phyloP scores from a whole-genome alignment of 176 grass and related monocot species.

The Eleusine indica region DNA sequence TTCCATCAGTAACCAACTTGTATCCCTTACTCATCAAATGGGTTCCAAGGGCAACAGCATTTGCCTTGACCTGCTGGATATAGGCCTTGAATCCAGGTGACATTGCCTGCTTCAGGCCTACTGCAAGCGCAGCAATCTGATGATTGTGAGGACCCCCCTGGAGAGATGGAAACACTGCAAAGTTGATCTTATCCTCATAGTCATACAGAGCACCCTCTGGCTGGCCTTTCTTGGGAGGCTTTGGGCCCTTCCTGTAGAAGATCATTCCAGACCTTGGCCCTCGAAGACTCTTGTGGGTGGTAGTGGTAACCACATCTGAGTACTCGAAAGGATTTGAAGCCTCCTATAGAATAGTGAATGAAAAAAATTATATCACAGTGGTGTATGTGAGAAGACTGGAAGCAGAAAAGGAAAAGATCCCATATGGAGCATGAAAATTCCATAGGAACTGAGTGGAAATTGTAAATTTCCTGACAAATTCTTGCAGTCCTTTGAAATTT shows the following conservation, averaged over 20 bases:
- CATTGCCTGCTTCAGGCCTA: conserved; percentile 76
- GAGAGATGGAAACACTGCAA: conserved; percentile 90
- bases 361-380: neutral
- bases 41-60: conserved; percentile 87
- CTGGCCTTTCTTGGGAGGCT: conserved; percentile 94
- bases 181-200: conserved; percentile 95
- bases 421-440: neutral
- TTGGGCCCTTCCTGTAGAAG: conserved; percentile 96
- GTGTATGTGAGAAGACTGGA: too few species aligned
- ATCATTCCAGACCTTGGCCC: conserved; percentile 98
- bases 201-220: conserved; percentile 86
- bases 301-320: conserved; percentile 94
- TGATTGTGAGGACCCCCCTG: conserved; percentile 99
- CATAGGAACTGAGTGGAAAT: neutral
- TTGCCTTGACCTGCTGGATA: conserved; percentile 88
- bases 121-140: conserved; percentile 93
- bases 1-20: conserved; percentile 97
- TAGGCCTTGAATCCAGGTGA: conserved; percentile 91
- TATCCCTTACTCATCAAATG: conserved; percentile 98
- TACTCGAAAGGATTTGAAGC: conserved; percentile 94
- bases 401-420: neutral
- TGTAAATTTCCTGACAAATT: neutral
- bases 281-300: conserved; percentile 92
- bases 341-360: conserved; percentile 61
- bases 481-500: neutral